Evolutionary conservation across 164 flowering plant genomes (phyloP), one percentile per base, ranked within the genome.

Genomic region (Nymphaea thermarum): DNA sequence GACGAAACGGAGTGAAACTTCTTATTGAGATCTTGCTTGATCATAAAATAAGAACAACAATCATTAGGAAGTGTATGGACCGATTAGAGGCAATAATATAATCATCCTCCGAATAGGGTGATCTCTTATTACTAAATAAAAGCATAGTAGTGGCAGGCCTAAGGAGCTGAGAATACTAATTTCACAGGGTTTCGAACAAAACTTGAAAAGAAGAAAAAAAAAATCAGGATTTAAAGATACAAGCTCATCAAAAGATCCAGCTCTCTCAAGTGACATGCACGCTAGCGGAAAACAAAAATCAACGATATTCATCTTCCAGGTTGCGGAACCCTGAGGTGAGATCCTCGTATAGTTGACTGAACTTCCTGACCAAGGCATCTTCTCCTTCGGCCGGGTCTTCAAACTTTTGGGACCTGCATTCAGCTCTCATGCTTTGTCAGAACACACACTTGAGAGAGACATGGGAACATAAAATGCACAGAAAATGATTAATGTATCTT

Each of bases 321-420:
- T 84, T 88, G 76, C 99, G 90, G 98, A 95, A 95, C 71, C 97
- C 99, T 66, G 82, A 77, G 6, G 85, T 89, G 72, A 95, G 78
- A 78, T 95, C 99, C 43, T 95, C 99, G 17, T 95, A 64, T 44
- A 95, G 85, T 78, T 92, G 88, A 61, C 74, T 78, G 82, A 95
- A 95, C 71, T 92, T 95, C 0, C 78, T 93, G 15, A 85, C 84
- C 36, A 95, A 89, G 64, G 83, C 88, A 10, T 72, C 74, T 80
- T 95, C 99, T 45, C 99, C 99, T 80, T 95, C 99, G 2, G 97
- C 98, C 12, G 99, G 99, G 65, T 95, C 99, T 79, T 95, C 99
- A 17, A 95, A 95, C 63, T 95, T 95, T 73, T 95, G 99, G 51
- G 99, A 95, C 77, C 98, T 95, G 90, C 63, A 73, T 47, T 63